Base-by-base conservation (phyloP, 1,139 yeast genomes). In the Hyphopichia fennica region DNA sequence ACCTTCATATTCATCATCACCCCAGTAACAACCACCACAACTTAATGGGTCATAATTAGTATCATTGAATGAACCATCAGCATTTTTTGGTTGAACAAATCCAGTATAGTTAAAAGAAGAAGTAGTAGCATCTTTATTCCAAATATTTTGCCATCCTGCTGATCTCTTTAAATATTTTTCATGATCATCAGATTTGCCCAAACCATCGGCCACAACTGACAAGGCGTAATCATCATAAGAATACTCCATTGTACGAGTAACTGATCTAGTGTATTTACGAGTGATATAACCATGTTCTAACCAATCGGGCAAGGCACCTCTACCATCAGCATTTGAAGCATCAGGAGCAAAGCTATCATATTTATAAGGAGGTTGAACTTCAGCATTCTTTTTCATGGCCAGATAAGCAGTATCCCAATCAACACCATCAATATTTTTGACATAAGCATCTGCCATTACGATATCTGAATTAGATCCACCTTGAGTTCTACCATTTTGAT, bases 401-500 rank as follows among this genome's bases (percentile, higher is more conserved):
- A 48, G 49, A 44, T 58, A 66, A 1, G 69, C 69, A 33, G 55
- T 57, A 6, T 51, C 42, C 71, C 72, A 67, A 45, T 65, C 47
- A 3, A 65, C 48, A 6, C 47, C 48, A 15, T 37, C 36, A 13
- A 68, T 51, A 5, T 57, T 52, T 46, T 69, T 69, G 15, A 62
- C 53, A 40, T 50, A 65, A 1, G 71, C 73, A 50, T 69, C 75
- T 7, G 72, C 71, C 43, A 69, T 52, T n/a, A 67, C 58, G 20
- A 67, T 64, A 45, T 69, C 75, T 1, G 72, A 65, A 43, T 68
- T 65, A 34, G 68, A 58, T 0, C 74, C 74, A 23, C 74, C 75
- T 46, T 68, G 73, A 4, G 72, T 67, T 31, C 65, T 52, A 10
- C 73, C 73, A 40, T 66, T 64, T 45, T 68, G 68, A 44, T 65